Evolutionary conservation across 371 early-diverging fungal species (phyloP).

Genomic region (Mortierella sp.): DNA sequence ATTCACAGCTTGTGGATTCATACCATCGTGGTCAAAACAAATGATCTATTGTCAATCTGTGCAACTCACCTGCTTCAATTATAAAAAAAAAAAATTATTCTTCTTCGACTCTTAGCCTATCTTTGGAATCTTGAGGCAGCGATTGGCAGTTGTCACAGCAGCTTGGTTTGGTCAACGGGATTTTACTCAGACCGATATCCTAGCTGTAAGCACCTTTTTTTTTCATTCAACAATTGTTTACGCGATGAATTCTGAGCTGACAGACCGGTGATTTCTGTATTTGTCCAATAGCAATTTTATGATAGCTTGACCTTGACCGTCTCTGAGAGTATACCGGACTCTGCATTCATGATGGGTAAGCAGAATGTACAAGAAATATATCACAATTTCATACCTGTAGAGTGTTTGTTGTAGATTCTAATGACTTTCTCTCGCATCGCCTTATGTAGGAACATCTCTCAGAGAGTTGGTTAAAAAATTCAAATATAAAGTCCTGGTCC

Average conservation of each 20-base stretch:
- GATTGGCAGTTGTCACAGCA: constrained; percentile 81
- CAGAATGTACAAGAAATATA: neutral
- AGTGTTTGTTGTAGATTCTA: neutral
- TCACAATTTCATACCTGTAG: neutral
- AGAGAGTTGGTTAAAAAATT: constrained; percentile 80
- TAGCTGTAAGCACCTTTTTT: constrained; percentile 64
- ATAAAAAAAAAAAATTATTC: too few relatives aligned
- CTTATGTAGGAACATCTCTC: constrained; percentile 70
- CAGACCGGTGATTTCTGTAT: too few relatives aligned
- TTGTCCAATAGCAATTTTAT: constrained; percentile 68
- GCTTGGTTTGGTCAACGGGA: constrained; percentile 87
- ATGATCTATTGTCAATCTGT: constrained; percentile 14
- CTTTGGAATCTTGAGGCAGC: constrained; percentile 78
- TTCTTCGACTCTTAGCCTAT: constrained; percentile 65
- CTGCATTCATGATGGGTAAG: constrained; percentile 76
- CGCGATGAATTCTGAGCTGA: neutral
- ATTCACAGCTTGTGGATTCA: constrained; percentile 2
- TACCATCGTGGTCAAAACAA: constrained; percentile 8
- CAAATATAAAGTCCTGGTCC: constrained; percentile 78
- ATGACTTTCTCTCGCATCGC: neutral
- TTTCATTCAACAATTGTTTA: neutral
- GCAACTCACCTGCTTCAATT: neutral
- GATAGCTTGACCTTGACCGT: constrained; percentile 69
- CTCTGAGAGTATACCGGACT: constrained; percentile 73
- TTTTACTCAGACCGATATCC: constrained; percentile 81